Percentiles rank a stretch among this genome's conserved stretches.
phyloP scores from a whole-genome alignment of 768 basidiomycete species.

The Tylopilus cervinicoccineus region DNA sequence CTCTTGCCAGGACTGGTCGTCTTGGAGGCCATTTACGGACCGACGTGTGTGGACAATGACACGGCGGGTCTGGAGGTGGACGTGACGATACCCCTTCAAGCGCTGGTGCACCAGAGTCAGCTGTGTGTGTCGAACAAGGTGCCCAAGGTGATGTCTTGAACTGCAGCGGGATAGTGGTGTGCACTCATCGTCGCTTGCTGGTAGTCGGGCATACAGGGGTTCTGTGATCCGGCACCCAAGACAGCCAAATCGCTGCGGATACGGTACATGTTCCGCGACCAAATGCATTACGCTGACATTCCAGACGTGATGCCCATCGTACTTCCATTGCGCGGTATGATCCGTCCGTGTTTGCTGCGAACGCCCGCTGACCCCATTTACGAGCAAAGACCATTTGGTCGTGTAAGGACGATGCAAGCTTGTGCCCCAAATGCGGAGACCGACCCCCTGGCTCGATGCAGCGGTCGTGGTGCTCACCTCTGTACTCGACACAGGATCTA shows the following conservation, averaged over 20 bases:
- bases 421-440: background rate
- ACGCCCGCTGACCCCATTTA: slow-evolving; percentile 9
- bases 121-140: slow-evolving; percentile 72
- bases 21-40: slow-evolving; percentile 69
- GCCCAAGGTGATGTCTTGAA: slow-evolving; percentile 52
- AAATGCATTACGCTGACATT: slow-evolving; percentile 73
- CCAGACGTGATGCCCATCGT: slow-evolving; percentile 67
- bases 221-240: slow-evolving; percentile 81
- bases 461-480: slow-evolving; percentile 5
- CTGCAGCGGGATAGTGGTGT: background rate
- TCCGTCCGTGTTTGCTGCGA: slow-evolving; percentile 10
- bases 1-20: slow-evolving; percentile 63
- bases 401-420: slow-evolving; percentile 12
- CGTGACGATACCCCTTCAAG: slow-evolving; percentile 79
- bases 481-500: slow-evolving; percentile 14
- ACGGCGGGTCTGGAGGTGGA: slow-evolving; percentile 59
- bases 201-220: slow-evolving; percentile 77
- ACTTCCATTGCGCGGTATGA: slow-evolving; percentile 70
- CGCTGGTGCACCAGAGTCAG: slow-evolving; percentile 74
- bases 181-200: slow-evolving; percentile 5
- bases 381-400: slow-evolving; percentile 27
- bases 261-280: slow-evolving; percentile 72
- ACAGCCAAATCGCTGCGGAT: slow-evolving; percentile 65
- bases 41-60: slow-evolving; percentile 45
- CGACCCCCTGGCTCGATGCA: slow-evolving; percentile 1